Percentiles rank a stretch among this genome's conserved stretches.
These are phyloP conservation scores for Straminergon stramineum DNA, from an alignment of 225 moss, liverwort and hornwort genomes.

Conservation along the genomic window DNA sequence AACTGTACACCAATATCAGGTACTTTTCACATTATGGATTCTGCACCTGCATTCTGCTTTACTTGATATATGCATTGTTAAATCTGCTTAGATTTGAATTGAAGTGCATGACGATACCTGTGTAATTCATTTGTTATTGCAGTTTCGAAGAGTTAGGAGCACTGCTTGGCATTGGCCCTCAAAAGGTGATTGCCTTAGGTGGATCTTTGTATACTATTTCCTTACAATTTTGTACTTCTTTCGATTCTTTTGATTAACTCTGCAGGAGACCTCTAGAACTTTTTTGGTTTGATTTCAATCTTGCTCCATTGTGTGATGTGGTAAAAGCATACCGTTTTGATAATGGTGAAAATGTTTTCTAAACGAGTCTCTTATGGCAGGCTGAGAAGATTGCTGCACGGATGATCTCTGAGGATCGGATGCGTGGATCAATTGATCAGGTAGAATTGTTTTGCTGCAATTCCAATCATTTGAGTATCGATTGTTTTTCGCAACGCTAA, in stretches of 20 bases:
- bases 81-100: background rate
- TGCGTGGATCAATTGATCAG: constrained; percentile 99
- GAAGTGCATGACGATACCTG: background rate
- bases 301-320: background rate
- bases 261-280: background rate
- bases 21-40: constrained; percentile 4
- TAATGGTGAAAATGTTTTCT: background rate
- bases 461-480: background rate
- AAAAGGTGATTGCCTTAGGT: constrained; percentile 55
- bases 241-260: background rate
- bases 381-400: constrained; percentile 98
- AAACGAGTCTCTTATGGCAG: constrained; percentile 25
- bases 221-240: background rate
- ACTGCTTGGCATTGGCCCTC: constrained; percentile 88
- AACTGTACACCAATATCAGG: constrained; percentile 98
- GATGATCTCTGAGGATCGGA: constrained; percentile 99
- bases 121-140: constrained; percentile 17
- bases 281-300: background rate
- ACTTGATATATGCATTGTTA: background rate
- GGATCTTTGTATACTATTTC: background rate
- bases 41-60: background rate
- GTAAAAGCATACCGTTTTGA: background rate
- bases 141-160: constrained; percentile 99
- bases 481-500: background rate
- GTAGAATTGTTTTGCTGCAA: constrained; percentile 7